A percentile compares a stretch with the other conserved stretches of the same genome.
phyloP scores from a whole-genome alignment of 1,284 basidiomycete genomes.

The Porogramme epimiltina region DNA sequence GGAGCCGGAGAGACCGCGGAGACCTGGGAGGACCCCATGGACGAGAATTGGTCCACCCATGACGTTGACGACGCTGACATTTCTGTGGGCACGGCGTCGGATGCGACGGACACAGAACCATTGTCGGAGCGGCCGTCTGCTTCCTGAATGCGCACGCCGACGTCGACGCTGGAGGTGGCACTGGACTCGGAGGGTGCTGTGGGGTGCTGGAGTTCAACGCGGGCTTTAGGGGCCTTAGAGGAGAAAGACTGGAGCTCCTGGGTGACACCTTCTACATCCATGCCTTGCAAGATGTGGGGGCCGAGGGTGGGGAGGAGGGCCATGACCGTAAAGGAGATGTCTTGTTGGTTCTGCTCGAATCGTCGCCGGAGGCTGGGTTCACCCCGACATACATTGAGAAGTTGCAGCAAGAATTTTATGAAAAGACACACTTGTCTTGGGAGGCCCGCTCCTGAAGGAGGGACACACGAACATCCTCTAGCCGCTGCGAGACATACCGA shows the following conservation, averaged over 20 bases:
- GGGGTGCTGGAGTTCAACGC: conserved; percentile 12
- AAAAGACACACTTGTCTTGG: conserved; percentile 63
- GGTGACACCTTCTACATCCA: conserved; percentile 85
- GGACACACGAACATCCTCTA: conserved; percentile 73
- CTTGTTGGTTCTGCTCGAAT: conserved; percentile 83
- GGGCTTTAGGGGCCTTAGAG: conserved; percentile 35
- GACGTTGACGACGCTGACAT: conserved; percentile 44
- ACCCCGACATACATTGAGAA: not conserved
- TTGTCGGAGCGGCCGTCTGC: conserved; percentile 54
- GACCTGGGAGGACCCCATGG: conserved; percentile 22
- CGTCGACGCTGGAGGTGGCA: conserved; percentile 47
- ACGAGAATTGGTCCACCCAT: conserved; percentile 52
- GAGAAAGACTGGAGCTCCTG: conserved; percentile 63
- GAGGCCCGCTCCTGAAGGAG: conserved; percentile 68
- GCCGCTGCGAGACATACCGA: conserved; percentile 62
- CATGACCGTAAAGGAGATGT: conserved; percentile 81
- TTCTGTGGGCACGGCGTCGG: conserved; percentile 34
- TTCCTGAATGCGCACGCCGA: conserved; percentile 33
- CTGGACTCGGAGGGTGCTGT: conserved; percentile 39
- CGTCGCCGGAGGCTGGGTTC: conserved; percentile 66
- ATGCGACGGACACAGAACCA: conserved; percentile 43
- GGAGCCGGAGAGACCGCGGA: conserved; percentile 10
- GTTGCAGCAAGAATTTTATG: too few relatives aligned
- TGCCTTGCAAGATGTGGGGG: conserved; percentile 68
- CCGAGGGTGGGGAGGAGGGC: conserved; percentile 80